These are phyloP conservation scores for Filobasidium wieringae DNA, from an alignment of 768 basidiomycete genomes.

Conservation along the genomic window DNA sequence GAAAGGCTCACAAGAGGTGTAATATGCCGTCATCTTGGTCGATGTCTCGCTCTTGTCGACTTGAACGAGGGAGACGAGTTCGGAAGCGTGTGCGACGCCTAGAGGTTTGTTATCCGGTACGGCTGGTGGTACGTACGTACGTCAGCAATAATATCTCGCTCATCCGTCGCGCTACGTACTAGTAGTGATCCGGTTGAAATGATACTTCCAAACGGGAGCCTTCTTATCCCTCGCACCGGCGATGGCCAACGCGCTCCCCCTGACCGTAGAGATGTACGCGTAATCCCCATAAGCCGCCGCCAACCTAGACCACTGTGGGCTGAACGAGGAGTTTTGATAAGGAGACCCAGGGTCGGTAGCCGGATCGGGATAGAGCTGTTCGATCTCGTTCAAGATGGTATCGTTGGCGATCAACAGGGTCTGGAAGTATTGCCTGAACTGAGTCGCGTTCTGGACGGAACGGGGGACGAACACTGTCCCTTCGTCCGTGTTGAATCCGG, in stretches of 20 bases:
- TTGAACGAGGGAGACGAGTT: background rate
- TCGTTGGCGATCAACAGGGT: conserved; percentile 3
- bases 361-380: conserved; percentile 1
- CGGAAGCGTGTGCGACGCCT: background rate
- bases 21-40: conserved; percentile 2
- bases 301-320: background rate
- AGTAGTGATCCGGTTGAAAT: conserved; percentile 1
- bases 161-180: background rate
- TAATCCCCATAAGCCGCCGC: conserved; percentile 3
- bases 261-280: conserved; percentile 2
- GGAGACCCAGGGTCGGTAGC: background rate
- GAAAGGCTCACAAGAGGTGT: conserved; percentile 2
- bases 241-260: conserved; percentile 1
- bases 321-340: background rate
- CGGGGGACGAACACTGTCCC: background rate
- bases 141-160: background rate
- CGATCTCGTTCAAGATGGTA: background rate
- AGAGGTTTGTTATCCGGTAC: background rate
- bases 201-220: conserved; percentile 10
- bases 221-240: background rate
- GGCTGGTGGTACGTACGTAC: too few relatives aligned
- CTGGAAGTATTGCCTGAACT: background rate
- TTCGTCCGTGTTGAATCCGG: conserved; percentile 8
- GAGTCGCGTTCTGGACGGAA: background rate
- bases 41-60: background rate